phyloP scores from a whole-genome alignment of 2,329 filamentous ascomycete genomes.

The Plectosphaerella cucumerina region DNA sequence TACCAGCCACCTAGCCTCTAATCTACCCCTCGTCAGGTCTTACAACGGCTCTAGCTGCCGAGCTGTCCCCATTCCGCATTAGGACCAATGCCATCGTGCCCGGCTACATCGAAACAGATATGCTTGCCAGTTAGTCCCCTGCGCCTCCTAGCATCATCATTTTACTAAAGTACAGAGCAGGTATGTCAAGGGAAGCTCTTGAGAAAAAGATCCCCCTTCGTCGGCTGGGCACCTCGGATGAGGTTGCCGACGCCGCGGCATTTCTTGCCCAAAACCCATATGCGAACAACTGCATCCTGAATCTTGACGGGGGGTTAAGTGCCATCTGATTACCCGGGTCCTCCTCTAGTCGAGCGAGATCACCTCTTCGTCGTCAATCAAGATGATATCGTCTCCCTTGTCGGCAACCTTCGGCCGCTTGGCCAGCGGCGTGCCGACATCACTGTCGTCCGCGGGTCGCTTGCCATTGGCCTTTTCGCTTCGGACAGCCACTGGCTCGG shows the following conservation, averaged over 20 bases:
- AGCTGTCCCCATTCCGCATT: conserved; percentile 57
- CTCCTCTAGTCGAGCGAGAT: not conserved
- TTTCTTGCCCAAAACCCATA: conserved; percentile 77
- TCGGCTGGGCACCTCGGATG: conserved; percentile 65
- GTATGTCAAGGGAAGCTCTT: conserved; percentile 19
- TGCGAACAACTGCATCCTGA: conserved; percentile 82
- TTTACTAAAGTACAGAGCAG: conserved; percentile 34
- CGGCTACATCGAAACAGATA: conserved; percentile 77
- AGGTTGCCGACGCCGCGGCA: conserved; percentile 76
- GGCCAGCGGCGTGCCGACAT: conserved; percentile 25
- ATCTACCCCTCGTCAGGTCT: conserved; percentile 45
- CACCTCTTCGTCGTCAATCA: conserved; percentile 18
- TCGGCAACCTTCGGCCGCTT: conserved; percentile 46
- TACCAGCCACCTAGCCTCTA: not conserved
- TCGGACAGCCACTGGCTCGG: conserved; percentile 24
- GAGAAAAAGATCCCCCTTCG: conserved; percentile 18
- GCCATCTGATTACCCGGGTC: conserved; percentile 42
- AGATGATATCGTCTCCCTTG: conserved; percentile 37
- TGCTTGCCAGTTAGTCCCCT: conserved; percentile 62
- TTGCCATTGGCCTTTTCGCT: conserved; percentile 34
- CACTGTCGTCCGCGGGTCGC: conserved; percentile 31
- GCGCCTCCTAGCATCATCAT: not conserved
- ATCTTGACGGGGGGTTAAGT: conserved; percentile 80
- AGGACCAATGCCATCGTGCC: conserved; percentile 79
- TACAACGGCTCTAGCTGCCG: conserved; percentile 61